A percentile compares a stretch with the other conserved stretches of the same genome.
Conservation (phyloP, 495 filamentous ascomycete genomes). For the Penicillium antarcticum region DNA sequence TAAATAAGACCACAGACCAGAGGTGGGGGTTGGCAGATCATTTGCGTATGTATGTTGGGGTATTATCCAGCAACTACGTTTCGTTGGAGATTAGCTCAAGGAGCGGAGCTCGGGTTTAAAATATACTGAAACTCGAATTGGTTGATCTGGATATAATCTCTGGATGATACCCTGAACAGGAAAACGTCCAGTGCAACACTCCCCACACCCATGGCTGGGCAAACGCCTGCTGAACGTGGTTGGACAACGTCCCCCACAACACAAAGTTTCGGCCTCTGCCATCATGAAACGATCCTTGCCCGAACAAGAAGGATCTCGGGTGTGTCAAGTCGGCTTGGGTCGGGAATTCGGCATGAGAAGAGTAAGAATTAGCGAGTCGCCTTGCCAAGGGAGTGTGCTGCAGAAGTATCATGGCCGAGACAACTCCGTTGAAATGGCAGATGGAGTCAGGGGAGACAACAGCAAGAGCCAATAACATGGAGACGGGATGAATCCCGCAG, state of each 20-base stretch:
- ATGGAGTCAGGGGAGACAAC: neutral
- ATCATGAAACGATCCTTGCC: slow-evolving; percentile 18
- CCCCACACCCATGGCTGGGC: slow-evolving; percentile 14
- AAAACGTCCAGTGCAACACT: slow-evolving; percentile 14
- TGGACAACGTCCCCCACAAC: slow-evolving; percentile 18
- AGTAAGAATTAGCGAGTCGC: slow-evolving; percentile 19
- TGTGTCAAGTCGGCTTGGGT: slow-evolving; percentile 5
- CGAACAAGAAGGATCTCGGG: neutral
- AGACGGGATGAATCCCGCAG: neutral
- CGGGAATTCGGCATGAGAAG: slow-evolving; percentile 12
- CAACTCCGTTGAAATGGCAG: neutral
- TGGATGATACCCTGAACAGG: neutral
- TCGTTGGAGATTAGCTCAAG: slow-evolving; percentile 21
- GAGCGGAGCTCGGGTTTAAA: slow-evolving; percentile 8
- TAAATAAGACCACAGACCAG: slow-evolving; percentile 17
- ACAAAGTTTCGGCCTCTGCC: slow-evolving; percentile 12
- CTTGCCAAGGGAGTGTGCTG: neutral
- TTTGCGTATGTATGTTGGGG: slow-evolving; percentile 14
- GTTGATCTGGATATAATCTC: neutral
- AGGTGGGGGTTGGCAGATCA: slow-evolving; percentile 18
- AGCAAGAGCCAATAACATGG: neutral
- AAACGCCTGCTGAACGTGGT: slow-evolving; percentile 11
- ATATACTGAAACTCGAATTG: slow-evolving; percentile 8
- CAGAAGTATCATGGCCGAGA: neutral
- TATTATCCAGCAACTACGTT: slow-evolving; percentile 6